Conservation (phyloP, 352 stramenopile genomes). For the Globisporangium viniferum region DNA sequence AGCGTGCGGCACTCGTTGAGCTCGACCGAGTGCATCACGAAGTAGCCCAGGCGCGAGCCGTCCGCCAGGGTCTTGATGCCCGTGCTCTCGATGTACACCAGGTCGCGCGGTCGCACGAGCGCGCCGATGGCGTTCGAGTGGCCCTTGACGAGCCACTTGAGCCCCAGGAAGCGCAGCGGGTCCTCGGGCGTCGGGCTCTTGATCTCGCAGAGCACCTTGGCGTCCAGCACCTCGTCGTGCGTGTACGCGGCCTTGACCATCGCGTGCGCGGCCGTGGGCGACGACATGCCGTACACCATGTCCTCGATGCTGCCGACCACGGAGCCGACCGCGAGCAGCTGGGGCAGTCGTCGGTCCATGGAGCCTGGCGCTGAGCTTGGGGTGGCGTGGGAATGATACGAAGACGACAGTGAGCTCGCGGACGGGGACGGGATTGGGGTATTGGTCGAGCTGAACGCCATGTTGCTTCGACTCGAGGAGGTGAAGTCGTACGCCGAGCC, state of each 20-base stretch:
- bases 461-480: not conserved
- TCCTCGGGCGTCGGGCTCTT: conserved; percentile 25
- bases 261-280: conserved; percentile 29
- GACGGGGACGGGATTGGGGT: not conserved
- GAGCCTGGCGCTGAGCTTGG: not conserved
- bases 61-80: conserved; percentile 22
- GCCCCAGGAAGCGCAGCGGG: conserved; percentile 44
- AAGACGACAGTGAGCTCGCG: not conserved
- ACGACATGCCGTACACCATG: conserved; percentile 41
- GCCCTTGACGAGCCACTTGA: conserved; percentile 37
- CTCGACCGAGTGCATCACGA: conserved; percentile 61
- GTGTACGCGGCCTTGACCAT: conserved; percentile 36
- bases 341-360: conserved; percentile 10
- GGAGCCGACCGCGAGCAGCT: conserved; percentile 39
- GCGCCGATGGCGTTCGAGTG: conserved; percentile 18
- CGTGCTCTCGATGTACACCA: conserved; percentile 57
- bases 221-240: conserved; percentile 34
- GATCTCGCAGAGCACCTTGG: conserved; percentile 37
- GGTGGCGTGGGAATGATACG: not conserved
- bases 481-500: conserved; percentile 5
- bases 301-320: conserved; percentile 49
- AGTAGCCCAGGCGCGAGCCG: conserved; percentile 35
- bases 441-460: not conserved
- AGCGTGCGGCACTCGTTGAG: conserved; percentile 29
- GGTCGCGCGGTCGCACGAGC: conserved; percentile 36